Base-by-base conservation (phyloP, 306 rosid species). In the Acmispon strigosus region DNA sequence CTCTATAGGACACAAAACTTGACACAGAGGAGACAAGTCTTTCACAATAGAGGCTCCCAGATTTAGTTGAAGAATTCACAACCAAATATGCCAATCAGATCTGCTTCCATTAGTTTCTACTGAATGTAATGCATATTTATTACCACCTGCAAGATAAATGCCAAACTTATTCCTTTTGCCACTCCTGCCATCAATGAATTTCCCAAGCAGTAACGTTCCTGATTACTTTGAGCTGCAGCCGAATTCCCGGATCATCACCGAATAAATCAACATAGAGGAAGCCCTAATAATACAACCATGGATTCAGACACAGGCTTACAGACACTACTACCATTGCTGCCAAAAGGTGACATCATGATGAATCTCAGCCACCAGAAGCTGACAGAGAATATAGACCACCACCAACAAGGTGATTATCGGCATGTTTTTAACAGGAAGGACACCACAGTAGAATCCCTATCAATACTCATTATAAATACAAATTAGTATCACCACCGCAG, bases 281-380 rank as follows among this genome's bases (percentile, higher is more conserved):
- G 58, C 44, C 76, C 48, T 19, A 51, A 75, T 13, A 49, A 59
- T 8, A 67, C 47, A 65, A 66, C 27, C 70, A 49, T 72, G n/a
- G 73, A 52, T 66, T 70, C 69, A 14, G 15, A 41, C 36, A 57
- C 50, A 55, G 67, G 78, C 71, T 81, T 47, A 6, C 20, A 65
- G 58, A 74, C 72, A 44, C 41, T 13, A 10, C 43, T 13, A 10
- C 43, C 53, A 51, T 64, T 70, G 75, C 74, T 44, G 66, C 82
- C 76, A 51, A 66, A 69, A 70, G 83, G 86, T 79, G 80, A 82
- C 86, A 75, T 87, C 82, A 76, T 50, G 73, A 53, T 59, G 72
- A 73, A 57, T 72, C 42, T 86, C 89, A 68, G 76, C 77, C 90
- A 78, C 82, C 66, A 16, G 72, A 80, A 77, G 80, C 82, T 60